Conservation (phyloP, 202 grass and related monocot species). For the Musa balbisiana region DNA sequence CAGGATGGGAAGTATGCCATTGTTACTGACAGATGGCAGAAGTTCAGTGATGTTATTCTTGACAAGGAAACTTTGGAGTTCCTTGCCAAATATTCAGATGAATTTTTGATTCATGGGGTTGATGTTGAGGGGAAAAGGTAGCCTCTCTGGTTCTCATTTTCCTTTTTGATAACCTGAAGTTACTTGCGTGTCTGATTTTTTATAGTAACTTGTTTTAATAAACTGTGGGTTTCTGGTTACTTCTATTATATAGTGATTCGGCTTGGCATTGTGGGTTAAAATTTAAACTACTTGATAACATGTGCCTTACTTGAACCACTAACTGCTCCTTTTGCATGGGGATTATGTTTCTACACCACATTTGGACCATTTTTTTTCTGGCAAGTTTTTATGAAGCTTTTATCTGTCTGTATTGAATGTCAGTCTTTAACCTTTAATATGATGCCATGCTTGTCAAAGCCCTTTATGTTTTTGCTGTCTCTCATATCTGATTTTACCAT, state of each 20-base stretch:
- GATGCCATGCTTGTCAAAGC: too few species aligned
- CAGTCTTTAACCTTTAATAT: not conserved
- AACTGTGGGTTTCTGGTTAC: not conserved
- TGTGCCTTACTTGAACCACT: too few species aligned
- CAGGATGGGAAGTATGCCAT: conserved; percentile 81
- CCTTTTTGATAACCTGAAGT: conserved; percentile 13
- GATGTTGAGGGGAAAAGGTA: conserved; percentile 95
- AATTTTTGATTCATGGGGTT: conserved; percentile 98
- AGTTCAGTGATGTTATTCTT: conserved; percentile 71
- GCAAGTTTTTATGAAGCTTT: not conserved
- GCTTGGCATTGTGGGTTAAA: too few species aligned
- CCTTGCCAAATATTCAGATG: conserved; percentile 64
- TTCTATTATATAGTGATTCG: not conserved
- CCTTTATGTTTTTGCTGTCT: not conserved
- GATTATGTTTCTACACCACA: too few species aligned
- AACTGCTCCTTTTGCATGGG: too few species aligned
- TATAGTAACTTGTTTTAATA: not conserved
- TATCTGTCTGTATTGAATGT: not conserved
- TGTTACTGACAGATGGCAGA: conserved; percentile 93
- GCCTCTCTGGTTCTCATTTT: conserved; percentile 15
- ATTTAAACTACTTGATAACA: too few species aligned
- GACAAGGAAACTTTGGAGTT: conserved; percentile 51
- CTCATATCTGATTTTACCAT: not conserved
- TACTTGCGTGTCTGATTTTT: not conserved
- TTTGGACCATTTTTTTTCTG: not conserved